Conservation (phyloP, 148 eudicot species). For the Dianthus caryophyllus region DNA sequence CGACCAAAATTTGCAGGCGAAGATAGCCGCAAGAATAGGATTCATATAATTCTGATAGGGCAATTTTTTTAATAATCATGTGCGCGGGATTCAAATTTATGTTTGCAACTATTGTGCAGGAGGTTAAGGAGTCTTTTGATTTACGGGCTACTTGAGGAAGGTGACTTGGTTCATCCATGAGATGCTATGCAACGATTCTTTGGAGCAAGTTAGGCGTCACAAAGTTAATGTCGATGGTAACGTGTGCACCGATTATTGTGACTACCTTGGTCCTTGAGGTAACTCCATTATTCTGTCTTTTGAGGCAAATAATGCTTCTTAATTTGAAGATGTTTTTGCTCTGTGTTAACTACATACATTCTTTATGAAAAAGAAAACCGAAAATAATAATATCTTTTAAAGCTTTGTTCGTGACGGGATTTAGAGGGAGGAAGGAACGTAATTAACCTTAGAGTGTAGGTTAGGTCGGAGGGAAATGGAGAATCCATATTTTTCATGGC, state of each 20-base stretch:
- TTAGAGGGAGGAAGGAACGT: too few relatives aligned
- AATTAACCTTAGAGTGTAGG: too few relatives aligned
- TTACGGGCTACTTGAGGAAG: slow-evolving; percentile 96
- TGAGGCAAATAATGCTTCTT: not conserved
- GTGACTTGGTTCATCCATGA: slow-evolving; percentile 87
- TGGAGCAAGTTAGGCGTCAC: slow-evolving; percentile 86
- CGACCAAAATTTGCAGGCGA: not conserved
- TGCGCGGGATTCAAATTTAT: not conserved
- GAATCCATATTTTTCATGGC: not conserved
- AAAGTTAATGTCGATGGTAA: slow-evolving; percentile 92
- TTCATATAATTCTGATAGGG: not conserved
- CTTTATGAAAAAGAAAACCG: not conserved
- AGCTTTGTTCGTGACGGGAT: too few relatives aligned
- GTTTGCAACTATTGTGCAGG: slow-evolving; percentile 43
- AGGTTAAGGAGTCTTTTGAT: slow-evolving; percentile 76
- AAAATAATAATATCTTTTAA: not conserved
- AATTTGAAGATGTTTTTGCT: not conserved
- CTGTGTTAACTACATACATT: not conserved
- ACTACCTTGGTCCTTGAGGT: slow-evolving; percentile 98
- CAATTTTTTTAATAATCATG: not conserved
- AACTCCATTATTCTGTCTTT: slow-evolving; percentile 14
- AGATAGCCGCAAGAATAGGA: not conserved
- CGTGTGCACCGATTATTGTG: slow-evolving; percentile 94
- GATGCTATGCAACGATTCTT: slow-evolving; percentile 88
- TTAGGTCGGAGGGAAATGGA: too few relatives aligned